A percentile compares a stretch with the other conserved stretches of the same genome.
These are phyloP conservation scores for Gastrodia elata DNA, from an alignment of 106 monocot genomes.

Conservation along the genomic window DNA sequence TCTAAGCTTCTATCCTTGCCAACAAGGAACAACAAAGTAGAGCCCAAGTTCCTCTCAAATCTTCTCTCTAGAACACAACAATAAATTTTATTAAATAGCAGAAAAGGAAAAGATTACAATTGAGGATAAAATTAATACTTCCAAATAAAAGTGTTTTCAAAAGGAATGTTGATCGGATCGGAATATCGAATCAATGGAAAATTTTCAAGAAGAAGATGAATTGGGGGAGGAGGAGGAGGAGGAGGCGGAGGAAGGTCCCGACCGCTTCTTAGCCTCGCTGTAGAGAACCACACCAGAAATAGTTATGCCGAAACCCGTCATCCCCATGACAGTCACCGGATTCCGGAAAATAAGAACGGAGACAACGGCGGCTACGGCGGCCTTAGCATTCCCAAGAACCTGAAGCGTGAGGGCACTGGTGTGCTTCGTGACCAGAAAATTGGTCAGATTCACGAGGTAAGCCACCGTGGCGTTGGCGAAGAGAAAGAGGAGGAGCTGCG, in stretches of 20 bases:
- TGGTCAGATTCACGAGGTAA: constrained; percentile 33
- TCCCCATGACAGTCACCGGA: constrained; percentile 33
- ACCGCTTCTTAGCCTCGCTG: constrained; percentile 37
- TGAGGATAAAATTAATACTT: background rate
- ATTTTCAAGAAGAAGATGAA: constrained; percentile 1
- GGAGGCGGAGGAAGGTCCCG: constrained; percentile 1
- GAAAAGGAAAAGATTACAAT: constrained; percentile 3
- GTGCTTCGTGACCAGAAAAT: constrained; percentile 39
- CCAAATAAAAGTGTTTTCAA: background rate
- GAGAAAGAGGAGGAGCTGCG: constrained; percentile 15
- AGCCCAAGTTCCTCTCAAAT: too few species aligned
- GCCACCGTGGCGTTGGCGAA: constrained; percentile 30
- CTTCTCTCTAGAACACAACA: too few species aligned
- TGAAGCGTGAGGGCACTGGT: constrained; percentile 34
- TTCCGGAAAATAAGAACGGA: constrained; percentile 34
- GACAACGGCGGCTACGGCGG: constrained; percentile 33
- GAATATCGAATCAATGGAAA: background rate
- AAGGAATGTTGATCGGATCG: background rate
- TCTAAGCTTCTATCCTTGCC: too few species aligned
- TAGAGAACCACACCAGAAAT: constrained; percentile 28
- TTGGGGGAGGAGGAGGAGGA: constrained; percentile 3
- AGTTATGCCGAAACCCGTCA: constrained; percentile 29
- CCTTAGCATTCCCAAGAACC: constrained; percentile 39
- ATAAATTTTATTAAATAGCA: too few species aligned
- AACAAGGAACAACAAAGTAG: too few species aligned